These are phyloP conservation scores for Hansfordia pulvinata DNA, from an alignment of 2,329 filamentous ascomycete genomes.

Conservation along the genomic window DNA sequence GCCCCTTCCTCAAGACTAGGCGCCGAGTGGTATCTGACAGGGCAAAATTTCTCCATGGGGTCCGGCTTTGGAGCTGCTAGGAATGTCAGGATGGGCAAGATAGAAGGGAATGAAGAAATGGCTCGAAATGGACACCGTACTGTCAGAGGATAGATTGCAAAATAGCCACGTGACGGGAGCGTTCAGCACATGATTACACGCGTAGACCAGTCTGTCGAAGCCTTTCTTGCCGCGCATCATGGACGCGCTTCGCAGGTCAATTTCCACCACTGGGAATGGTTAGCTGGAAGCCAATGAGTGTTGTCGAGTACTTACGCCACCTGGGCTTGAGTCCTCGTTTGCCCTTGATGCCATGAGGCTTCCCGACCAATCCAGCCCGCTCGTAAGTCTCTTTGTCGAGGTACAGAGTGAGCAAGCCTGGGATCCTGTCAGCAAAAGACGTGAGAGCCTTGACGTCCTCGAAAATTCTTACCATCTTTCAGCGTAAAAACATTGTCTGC, in stretches of 20 bases:
- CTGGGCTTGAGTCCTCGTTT: conserved; percentile 48
- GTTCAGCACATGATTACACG: conserved; percentile 64
- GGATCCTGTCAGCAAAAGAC: conserved; percentile 3
- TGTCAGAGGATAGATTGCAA: conserved; percentile 43
- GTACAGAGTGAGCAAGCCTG: conserved; percentile 61
- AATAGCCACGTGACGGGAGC: conserved; percentile 65
- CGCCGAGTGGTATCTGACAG: conserved; percentile 24
- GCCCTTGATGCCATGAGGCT: conserved; percentile 45
- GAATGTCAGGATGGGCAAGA: conserved; percentile 6
- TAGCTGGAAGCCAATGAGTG: conserved; percentile 7
- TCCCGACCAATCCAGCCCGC: conserved; percentile 65
- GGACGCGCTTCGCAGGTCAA: conserved; percentile 57
- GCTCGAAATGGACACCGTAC: conserved; percentile 19
- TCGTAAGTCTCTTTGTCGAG: conserved; percentile 76
- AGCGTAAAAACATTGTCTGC: conserved; percentile 63
- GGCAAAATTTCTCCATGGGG: conserved; percentile 30
- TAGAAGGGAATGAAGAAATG: not conserved
- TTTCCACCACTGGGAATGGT: conserved; percentile 49
- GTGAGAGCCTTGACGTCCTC: no score
- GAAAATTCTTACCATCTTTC: conserved; percentile 41
- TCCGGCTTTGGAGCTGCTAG: conserved; percentile 33
- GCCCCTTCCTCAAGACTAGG: conserved; percentile 16
- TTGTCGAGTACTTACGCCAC: conserved; percentile 60
- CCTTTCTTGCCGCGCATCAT: conserved; percentile 78
- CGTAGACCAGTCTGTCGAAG: conserved; percentile 66